Percentiles rank a stretch among this genome's conserved stretches.
Conservation (phyloP, 352 stramenopile genomes). For the Phytophthora hybrid region DNA sequence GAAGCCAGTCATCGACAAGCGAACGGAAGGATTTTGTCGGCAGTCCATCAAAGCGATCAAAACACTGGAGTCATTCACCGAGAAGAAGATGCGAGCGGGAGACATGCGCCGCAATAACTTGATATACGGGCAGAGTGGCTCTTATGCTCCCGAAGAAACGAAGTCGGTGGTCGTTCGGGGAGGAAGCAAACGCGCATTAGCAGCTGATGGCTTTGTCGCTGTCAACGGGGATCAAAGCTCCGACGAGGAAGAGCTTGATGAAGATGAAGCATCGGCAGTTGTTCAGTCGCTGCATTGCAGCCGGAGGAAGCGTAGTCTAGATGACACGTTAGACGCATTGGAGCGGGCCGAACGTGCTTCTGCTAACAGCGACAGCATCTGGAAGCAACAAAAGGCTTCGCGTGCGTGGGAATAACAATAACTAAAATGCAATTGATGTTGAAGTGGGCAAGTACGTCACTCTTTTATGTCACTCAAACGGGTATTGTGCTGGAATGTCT, state of each 20-base stretch:
- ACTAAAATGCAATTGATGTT: constrained; percentile 5
- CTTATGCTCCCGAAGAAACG: constrained; percentile 57
- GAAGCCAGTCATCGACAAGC: constrained; percentile 32
- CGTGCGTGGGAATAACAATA: constrained; percentile 29
- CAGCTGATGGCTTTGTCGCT: constrained; percentile 59
- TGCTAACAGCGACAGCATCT: neutral
- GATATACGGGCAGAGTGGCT: constrained; percentile 51
- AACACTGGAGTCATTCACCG: constrained; percentile 22
- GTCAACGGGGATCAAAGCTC: constrained; percentile 60
- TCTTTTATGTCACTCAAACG: constrained; percentile 20
- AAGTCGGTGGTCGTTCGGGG: constrained; percentile 56
- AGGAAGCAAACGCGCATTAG: constrained; percentile 36
- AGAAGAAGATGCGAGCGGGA: constrained; percentile 41
- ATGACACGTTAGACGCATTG: constrained; percentile 50
- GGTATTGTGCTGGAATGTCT: constrained; percentile 11
- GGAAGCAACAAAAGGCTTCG: constrained; percentile 26
- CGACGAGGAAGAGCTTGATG: constrained; percentile 37
- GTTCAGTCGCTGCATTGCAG: constrained; percentile 8
- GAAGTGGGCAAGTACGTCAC: constrained; percentile 12
- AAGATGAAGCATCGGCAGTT: constrained; percentile 22
- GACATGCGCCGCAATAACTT: constrained; percentile 56
- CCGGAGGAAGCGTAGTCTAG: constrained; percentile 30
- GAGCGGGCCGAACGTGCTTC: constrained; percentile 49
- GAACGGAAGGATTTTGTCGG: constrained; percentile 35
- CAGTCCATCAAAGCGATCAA: constrained; percentile 33